These are phyloP conservation scores for Suhomyces guaymorum DNA, from an alignment of 1,139 yeast genomes.

Conservation along the genomic window DNA sequence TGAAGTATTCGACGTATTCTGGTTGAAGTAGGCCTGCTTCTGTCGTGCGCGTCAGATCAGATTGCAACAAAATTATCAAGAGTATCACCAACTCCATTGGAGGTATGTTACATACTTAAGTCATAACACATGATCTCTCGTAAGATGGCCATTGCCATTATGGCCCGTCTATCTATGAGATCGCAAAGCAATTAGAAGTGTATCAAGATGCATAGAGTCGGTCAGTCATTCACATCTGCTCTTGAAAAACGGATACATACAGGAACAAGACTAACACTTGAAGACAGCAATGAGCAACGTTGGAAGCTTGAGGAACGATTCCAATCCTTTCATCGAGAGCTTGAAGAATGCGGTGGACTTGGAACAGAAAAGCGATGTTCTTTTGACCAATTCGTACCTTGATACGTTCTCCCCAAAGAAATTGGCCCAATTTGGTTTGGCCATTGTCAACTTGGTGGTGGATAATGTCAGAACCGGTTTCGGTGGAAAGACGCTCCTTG, in stretches of 20 bases:
- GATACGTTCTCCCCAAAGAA: constrained; percentile 60
- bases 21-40: too few relatives aligned
- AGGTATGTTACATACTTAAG: background rate
- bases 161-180: constrained; percentile 8
- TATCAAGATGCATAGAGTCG: constrained; percentile 26
- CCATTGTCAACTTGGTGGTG: constrained; percentile 64
- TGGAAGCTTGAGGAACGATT: too few relatives aligned
- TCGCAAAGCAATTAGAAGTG: constrained; percentile 17
- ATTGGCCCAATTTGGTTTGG: constrained; percentile 70
- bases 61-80: too few relatives aligned
- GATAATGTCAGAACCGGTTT: constrained; percentile 70
- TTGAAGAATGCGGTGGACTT: constrained; percentile 54
- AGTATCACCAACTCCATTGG: too few relatives aligned
- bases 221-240: constrained; percentile 16
- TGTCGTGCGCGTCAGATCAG: too few relatives aligned
- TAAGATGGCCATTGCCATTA: constrained; percentile 5
- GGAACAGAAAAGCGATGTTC: constrained; percentile 62
- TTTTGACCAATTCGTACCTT: constrained; percentile 51
- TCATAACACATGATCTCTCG: constrained; percentile 1
- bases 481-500: constrained; percentile 75
- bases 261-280: constrained; percentile 15
- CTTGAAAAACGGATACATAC: constrained; percentile 37
- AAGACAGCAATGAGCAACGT: constrained; percentile 1
- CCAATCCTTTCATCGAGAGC: constrained; percentile 27
- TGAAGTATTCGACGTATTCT: too few relatives aligned